Base-by-base conservation (phyloP, 257 asterid species). In the Ligustrum vulgare region DNA sequence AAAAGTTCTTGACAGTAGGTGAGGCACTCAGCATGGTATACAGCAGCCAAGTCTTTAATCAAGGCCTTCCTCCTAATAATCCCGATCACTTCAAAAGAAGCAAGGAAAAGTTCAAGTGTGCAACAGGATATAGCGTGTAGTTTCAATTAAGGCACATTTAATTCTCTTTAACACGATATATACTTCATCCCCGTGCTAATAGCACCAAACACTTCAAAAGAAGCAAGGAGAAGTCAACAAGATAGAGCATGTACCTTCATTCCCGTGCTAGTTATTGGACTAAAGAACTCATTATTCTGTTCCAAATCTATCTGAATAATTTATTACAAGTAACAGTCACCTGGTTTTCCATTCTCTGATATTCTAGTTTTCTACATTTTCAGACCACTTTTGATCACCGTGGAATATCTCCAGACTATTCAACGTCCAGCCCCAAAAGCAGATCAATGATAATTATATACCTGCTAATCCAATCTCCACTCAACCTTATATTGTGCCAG, bases 1-100 rank as follows among this genome's bases (percentile, higher is more conserved):
- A 90, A 84, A 64, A 94, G 96, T 80, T 92, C 92, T 82, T 90
- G 97, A 84, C 98, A 94, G 81, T 90, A 84, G 10, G 96, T 67
- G 79, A 92, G 98, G 85, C 98, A 92, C 89, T 94, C 98, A 1
- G 97, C 92, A 41, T 94, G 98, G 75, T 92, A 94, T 22, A 80
- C 85, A 58, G 92, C 97, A 22, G 98, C 98, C 89, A 94, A 80
- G 71, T 94, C 98, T 80, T 89, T 92, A 76, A 94, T 85, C 87
- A 94, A 79, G 35, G 97, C 93, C 85, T 92, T 94, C 84, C 98
- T 88, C 85, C 88, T 86, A 74, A 94, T 89, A 22, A 92, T 91
- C 6, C 98, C 98, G 79, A 94, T 84, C 98, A 91, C 98, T 94
- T 47, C 66, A 58, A 78, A 85, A 45, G 54, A 45, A 43, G 58